Base-by-base conservation (phyloP, 192 early-diverging fungal species). In the Coemansia erecta region DNA sequence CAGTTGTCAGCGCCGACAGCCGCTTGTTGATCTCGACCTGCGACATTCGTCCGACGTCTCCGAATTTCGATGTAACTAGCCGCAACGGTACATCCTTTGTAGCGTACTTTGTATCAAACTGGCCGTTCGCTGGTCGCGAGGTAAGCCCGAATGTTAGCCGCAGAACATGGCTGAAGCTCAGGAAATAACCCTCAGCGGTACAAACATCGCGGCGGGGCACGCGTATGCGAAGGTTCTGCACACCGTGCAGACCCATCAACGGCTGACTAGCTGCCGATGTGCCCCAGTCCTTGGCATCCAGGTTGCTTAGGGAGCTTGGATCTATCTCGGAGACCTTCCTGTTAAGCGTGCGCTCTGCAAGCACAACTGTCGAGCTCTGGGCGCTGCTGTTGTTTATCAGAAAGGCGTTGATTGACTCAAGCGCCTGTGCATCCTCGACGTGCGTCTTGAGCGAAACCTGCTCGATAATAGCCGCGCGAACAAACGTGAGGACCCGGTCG, bases 331-430 rank as follows among this genome's bases (percentile, higher is more conserved):
- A 64, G 24, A 72, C 75, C 56, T 78, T 78, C 61, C 75, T 70
- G 60, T 78, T 78, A 6, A 78, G 58, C 21, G 75, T 78, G 62
- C 75, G 75, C 48, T 78, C 75, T n/a, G 75, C 75, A 19, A 78
- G 55, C 14, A 78, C 56, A 0, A 72, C 66, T 1, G 75, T 68
- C 9, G 75, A 56, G 18, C 53, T 59, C 33, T 68, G 49, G 2
- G 42, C 21, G 52, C 15, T 37, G 54, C 58, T 46, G 35, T 31
- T 50, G 13, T 33, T 64, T 58, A 2, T 40, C 45, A 75, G 37
- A 51, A 75, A 75, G 8, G 53, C 58, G 31, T 61, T 67, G 44
- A 75, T 65, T 15, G 66, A 40, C 53, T 50, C 65, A 13, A 74
- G 54, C 4, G 72, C 57, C 46, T 67, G 56, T 21, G 46, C 62